These are phyloP conservation scores for Candida ipomoeae DNA, from an alignment of 805 yeast genomes.

Conservation along the genomic window DNA sequence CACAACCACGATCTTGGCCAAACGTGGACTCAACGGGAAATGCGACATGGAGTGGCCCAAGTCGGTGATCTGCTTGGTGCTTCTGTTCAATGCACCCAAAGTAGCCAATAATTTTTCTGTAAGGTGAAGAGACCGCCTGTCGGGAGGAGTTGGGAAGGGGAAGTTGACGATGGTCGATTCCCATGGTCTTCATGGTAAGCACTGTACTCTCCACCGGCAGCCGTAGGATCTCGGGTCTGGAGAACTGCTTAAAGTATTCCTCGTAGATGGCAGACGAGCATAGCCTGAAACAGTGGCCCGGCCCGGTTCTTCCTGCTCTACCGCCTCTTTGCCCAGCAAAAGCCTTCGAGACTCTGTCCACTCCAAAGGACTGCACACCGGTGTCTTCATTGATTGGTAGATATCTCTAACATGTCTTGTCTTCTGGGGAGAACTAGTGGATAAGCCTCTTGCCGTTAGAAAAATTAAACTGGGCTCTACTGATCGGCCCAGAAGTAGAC, in stretches of 20 bases:
- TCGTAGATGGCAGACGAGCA: slow-evolving; percentile 94
- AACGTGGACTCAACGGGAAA: slow-evolving; percentile 92
- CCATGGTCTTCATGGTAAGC: slow-evolving; percentile 94
- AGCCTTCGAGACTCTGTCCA: slow-evolving; percentile 92
- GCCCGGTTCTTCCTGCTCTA: slow-evolving; percentile 98
- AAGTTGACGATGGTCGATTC: slow-evolving; percentile 87
- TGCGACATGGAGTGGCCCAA: slow-evolving; percentile 82
- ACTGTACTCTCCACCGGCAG: slow-evolving; percentile 98
- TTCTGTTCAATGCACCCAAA: slow-evolving; percentile 70
- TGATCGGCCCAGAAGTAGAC: slow-evolving; percentile 55
- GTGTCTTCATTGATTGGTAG: slow-evolving; percentile 69
- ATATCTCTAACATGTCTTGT: slow-evolving; percentile 54
- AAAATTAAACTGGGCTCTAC: slow-evolving; percentile 88
- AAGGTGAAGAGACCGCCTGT: slow-evolving; percentile 48
- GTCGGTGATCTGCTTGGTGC: slow-evolving; percentile 57
- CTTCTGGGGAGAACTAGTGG: slow-evolving; percentile 53
- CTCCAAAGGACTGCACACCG: slow-evolving; percentile 88
- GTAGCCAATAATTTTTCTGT: slow-evolving; percentile 67
- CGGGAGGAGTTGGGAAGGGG: slow-evolving; percentile 96
- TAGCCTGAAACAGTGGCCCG: slow-evolving; percentile 93
- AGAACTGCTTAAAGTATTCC: slow-evolving; percentile 74
- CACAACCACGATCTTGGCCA: slow-evolving; percentile 80
- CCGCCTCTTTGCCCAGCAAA: slow-evolving; percentile 94
- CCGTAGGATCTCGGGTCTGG: slow-evolving; percentile 84
- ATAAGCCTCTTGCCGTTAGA: slow-evolving; percentile 79